Percentiles rank a stretch among this genome's conserved stretches.
Evolutionary conservation across 768 basidiomycete genomes (phyloP).

Genomic region (Leccinum rimulosum): DNA sequence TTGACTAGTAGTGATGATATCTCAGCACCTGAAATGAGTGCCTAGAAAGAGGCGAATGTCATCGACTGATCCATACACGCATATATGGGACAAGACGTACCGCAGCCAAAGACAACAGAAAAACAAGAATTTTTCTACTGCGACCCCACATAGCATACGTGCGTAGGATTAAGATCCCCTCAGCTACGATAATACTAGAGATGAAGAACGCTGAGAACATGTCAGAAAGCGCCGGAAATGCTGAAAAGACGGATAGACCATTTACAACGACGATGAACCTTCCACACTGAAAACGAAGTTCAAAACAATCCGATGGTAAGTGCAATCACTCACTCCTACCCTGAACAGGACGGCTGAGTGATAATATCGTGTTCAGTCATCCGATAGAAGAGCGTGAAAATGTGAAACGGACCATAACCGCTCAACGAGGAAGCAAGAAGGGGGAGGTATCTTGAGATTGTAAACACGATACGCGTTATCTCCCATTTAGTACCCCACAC

Average conservation of each 20-base stretch:
- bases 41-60: conserved; percentile 1
- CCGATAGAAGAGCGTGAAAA: neutral
- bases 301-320: neutral
- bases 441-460: conserved; percentile 28
- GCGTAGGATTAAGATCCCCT: conserved; percentile 25
- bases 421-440: conserved; percentile 18
- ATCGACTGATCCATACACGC: neutral
- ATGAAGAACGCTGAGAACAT: conserved; percentile 11
- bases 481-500: conserved; percentile 27
- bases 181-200: conserved; percentile 14
- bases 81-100: conserved; percentile 5
- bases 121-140: conserved; percentile 12
- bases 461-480: conserved; percentile 23
- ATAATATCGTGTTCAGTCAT: neutral
- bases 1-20: conserved; percentile 4
- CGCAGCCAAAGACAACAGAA: conserved; percentile 20
- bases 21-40: conserved; percentile 17
- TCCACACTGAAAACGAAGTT: conserved; percentile 17
- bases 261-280: conserved; percentile 16
- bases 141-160: conserved; percentile 28
- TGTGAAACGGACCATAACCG: conserved; percentile 15
- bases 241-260: conserved; percentile 4
- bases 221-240: neutral
- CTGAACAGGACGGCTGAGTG: conserved; percentile 10
- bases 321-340: conserved; percentile 1